Percentiles rank a stretch among this genome's conserved stretches.
phyloP scores from a whole-genome alignment of 352 stramenopile species.

The Phytophthora constricta region DNA sequence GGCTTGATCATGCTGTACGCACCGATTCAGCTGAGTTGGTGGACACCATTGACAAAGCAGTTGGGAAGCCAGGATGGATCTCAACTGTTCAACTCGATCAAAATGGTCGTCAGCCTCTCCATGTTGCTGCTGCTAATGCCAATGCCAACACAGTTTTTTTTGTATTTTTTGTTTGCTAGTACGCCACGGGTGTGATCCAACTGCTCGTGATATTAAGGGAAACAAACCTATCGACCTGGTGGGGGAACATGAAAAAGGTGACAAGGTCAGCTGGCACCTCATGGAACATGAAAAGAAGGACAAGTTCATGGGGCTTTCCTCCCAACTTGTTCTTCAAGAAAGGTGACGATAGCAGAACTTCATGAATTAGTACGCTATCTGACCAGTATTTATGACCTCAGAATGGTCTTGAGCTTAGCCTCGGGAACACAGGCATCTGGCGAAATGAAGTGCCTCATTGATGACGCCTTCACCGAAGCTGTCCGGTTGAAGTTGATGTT shows the following conservation, averaged over 20 bases:
- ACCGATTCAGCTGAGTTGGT: background rate
- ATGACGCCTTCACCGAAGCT: slow-evolving; percentile 3
- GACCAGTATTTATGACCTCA: slow-evolving; percentile 16
- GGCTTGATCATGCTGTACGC: background rate
- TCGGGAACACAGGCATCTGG: background rate
- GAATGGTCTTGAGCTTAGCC: background rate
- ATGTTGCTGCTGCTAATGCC: background rate
- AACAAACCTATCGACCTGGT: background rate
- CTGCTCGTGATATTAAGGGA: background rate
- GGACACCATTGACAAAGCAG: background rate
- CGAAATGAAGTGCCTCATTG: slow-evolving; percentile 8
- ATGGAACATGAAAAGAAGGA: slow-evolving; percentile 11
- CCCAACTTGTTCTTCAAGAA: background rate
- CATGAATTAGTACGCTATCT: slow-evolving; percentile 1
- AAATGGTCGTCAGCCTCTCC: background rate
- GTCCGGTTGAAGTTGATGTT: slow-evolving; percentile 32
- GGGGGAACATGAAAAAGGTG: background rate
- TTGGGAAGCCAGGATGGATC: slow-evolving; percentile 1
- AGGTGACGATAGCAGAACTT: background rate
- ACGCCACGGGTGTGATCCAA: background rate
- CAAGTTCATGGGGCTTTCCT: background rate
- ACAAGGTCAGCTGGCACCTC: background rate
- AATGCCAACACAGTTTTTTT: background rate
- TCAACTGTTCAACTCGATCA: background rate
- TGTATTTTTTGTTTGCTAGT: background rate